Evolutionary conservation across 441 rosid species (phyloP).

Genomic region (Francoa sonchifolia): DNA sequence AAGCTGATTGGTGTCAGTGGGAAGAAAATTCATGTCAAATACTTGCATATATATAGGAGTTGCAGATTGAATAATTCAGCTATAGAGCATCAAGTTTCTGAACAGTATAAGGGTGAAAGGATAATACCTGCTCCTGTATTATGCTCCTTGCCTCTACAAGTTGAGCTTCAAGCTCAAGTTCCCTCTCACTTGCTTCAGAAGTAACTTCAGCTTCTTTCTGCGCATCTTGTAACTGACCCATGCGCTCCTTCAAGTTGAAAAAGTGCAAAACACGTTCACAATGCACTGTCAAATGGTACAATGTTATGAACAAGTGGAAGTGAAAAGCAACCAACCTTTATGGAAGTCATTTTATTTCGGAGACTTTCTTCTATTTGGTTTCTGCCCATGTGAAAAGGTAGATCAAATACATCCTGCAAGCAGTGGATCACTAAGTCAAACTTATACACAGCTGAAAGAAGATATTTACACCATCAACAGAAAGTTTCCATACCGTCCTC

Average conservation of each 20-base stretch:
- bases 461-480: no score
- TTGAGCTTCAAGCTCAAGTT: constrained; percentile 98
- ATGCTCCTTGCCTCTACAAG: constrained; percentile 97
- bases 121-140: constrained; percentile 83
- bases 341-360: constrained; percentile 85
- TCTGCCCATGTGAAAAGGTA: constrained; percentile 89
- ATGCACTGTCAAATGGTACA: not conserved
- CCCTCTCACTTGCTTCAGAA: constrained; percentile 93
- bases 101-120: not conserved
- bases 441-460: no score
- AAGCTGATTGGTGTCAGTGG: no score
- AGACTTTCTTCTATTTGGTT: constrained; percentile 96
- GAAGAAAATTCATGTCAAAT: no score
- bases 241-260: constrained; percentile 47
- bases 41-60: not conserved
- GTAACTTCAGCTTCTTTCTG: constrained; percentile 87
- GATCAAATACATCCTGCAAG: constrained; percentile 80
- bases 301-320: not conserved
- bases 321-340: constrained; percentile 41
- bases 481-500: constrained; percentile 16
- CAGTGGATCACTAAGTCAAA: no score
- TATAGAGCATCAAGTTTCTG: not conserved
- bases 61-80: not conserved
- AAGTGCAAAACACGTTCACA: constrained; percentile 1
- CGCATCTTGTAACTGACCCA: constrained; percentile 88